Evolutionary conservation across 2,329 filamentous ascomycete species (phyloP), one percentile per base, ranked within the genome.

Genomic region (Amesomyces nigricolor): DNA sequence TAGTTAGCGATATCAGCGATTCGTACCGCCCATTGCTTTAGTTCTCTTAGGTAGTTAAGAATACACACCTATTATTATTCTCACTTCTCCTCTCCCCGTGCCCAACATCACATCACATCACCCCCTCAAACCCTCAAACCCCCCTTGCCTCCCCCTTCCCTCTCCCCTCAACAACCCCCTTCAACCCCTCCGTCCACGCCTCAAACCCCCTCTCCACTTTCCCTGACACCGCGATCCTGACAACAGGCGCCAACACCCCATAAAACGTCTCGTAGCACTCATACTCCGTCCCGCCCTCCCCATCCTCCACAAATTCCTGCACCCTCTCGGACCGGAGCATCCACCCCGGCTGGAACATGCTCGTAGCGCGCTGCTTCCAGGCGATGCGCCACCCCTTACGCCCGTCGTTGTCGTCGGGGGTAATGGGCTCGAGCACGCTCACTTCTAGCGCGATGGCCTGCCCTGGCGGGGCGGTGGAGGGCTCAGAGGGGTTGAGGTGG

Each of bases 261-360:
- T 71, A 71, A 60, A 75, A 75, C n/a, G 74, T 77, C 68, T 78
- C 74, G 70, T 70, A 75, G 64, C 69, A 72, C 11, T 56, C 62
- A 61, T 76, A 77, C 51, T 72, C 70, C n/a, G 70, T 73, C 58
- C 71, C 69, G 17, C 64, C 68, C 13, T 65, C 67, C 16, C 62
- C 65, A 5, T 65, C 64, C 40, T 65, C 66, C 32, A 72, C 61
- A 54, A 76, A 69, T 62, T 77, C 75, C 64, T 77, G 74, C 13
- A 75, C 69, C 46, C 73, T 65, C 66, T 77, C 73, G 4, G 64
- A 64, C 13, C 65, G 63, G 39, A 75, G 61, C 53, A 73, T 62
- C 62, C 71, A 67, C 10, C 55, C 53, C 1, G 68, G 64, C 44
- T 66, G 42, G 10, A 57, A 29, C 42, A 44, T 11, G 10, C 26